Conservation (phyloP, 2,329 filamentous ascomycete genomes). For the Stagonosporopsis tanaceti region DNA sequence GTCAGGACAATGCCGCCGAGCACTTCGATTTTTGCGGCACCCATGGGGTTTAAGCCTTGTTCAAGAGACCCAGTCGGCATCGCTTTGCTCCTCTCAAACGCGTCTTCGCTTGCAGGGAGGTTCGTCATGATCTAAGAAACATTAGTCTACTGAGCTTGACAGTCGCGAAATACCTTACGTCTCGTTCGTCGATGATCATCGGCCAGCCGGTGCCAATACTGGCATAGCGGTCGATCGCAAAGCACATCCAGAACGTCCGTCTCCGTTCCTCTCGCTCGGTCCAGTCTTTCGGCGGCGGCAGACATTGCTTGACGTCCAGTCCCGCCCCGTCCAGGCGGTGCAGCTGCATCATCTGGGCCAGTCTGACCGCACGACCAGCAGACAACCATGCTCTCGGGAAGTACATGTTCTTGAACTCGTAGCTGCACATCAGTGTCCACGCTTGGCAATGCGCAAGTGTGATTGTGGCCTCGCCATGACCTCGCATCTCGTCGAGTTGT, state of each 20-base stretch:
- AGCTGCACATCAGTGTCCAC: constrained; percentile 79
- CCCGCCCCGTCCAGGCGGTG: constrained; percentile 84
- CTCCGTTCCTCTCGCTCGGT: constrained; percentile 91
- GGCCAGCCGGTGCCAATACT: constrained; percentile 98
- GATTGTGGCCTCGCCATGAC: constrained; percentile 88
- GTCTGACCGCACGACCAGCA: constrained; percentile 78
- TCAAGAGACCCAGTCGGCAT: constrained; percentile 74
- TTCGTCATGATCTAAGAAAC: constrained; percentile 74
- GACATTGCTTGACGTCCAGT: constrained; percentile 90
- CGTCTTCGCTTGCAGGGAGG: constrained; percentile 82
- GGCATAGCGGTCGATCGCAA: constrained; percentile 88
- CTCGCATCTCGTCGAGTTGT: constrained; percentile 88
- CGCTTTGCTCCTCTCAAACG: constrained; percentile 80
- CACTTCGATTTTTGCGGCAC: constrained; percentile 76
- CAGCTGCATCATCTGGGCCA: constrained; percentile 91
- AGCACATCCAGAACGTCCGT: constrained; percentile 94
- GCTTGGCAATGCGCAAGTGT: constrained; percentile 86
- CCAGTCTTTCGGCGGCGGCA: constrained; percentile 89
- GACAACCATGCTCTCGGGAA: constrained; percentile 97
- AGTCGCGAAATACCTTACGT: constrained; percentile 60
- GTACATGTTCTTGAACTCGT: constrained; percentile 98
- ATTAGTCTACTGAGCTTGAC: constrained; percentile 13
- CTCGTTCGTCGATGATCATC: constrained; percentile 89
- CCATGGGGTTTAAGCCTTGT: constrained; percentile 74
- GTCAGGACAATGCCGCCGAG: constrained; percentile 84